phyloP scores from a whole-genome alignment of 2,329 filamentous ascomycete species.

The Bipolaris sorokiniana region DNA sequence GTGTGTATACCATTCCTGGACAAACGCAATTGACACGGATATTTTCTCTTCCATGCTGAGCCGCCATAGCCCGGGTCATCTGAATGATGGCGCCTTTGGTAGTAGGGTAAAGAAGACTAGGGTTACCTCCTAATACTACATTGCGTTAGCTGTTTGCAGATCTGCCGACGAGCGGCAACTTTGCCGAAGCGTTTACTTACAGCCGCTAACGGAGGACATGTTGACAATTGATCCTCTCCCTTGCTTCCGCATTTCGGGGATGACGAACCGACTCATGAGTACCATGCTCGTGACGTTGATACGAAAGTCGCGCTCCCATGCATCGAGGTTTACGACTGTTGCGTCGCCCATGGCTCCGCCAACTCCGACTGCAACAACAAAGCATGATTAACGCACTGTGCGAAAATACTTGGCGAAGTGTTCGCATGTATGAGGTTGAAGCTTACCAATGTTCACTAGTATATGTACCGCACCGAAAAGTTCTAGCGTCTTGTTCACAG shows the following conservation, averaged over 20 bases:
- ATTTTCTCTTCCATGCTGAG: conserved; percentile 58
- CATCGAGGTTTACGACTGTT: conserved; percentile 59
- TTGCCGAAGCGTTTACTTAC: not conserved
- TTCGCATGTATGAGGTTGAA: too few species aligned
- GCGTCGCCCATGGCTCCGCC: conserved; percentile 62
- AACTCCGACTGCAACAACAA: conserved; percentile 52
- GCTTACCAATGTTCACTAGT: not conserved
- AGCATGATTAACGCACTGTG: not conserved
- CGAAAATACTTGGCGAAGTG: too few species aligned
- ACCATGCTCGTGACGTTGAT: conserved; percentile 81
- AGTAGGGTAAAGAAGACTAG: conserved; percentile 61
- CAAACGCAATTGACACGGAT: conserved; percentile 64
- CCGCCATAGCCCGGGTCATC: conserved; percentile 63
- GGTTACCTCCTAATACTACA: conserved; percentile 55
- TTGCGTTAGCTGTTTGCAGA: too few species aligned
- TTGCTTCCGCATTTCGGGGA: conserved; percentile 69
- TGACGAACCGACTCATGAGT: conserved; percentile 73
- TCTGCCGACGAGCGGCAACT: not conserved
- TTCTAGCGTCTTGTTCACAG: not conserved
- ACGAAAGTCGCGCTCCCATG: conserved; percentile 64
- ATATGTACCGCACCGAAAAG: not conserved
- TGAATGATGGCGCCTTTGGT: conserved; percentile 62
- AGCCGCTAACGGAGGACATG: conserved; percentile 78
- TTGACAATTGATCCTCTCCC: conserved; percentile 77
- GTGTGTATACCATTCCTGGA: conserved; percentile 62